Evolutionary conservation across 306 rosid species (phyloP), one percentile per base, ranked within the genome.

Genomic region (Gillenia trifoliata): DNA sequence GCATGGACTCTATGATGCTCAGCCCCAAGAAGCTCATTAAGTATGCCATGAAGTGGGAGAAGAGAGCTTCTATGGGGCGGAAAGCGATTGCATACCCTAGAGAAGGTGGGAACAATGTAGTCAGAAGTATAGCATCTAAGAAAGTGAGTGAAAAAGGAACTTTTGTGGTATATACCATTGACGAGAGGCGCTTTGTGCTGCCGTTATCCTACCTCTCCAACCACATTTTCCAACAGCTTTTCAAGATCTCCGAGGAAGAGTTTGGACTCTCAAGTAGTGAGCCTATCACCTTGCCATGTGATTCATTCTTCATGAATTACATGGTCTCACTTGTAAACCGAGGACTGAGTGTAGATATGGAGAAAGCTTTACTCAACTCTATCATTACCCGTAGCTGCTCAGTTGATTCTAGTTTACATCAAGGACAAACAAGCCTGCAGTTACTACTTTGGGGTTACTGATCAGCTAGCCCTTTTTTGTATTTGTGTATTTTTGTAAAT

Each of bases 91-190:
- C 38, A 30, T 38, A n/a, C 19, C 20, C 20, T 4, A 65, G 50
- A 65, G 17, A 4, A 2, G 28, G 16, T 67, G 31, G 1, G 6
- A 57, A 57, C 63, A 50, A 67, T 10, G 45, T 40, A 40, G 45
- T 40, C 16, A 17, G 25, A 43, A 23, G 71, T 40, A 40, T 12
- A 40, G 9, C 12, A 40, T 40, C 45, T 2, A 40, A 66, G 13
- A 12, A 1, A 0, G 12, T 41, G 13, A 5, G 11, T 15, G 40
- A 29, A 38, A 66, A 69, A n/a, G 73, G 43, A 6, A 69, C 28
- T 29, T 69, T 69, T 20, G 62, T 69, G 5, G 52, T 69, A n/a
- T 49, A 49, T 52, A 69, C 73, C 11, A 12, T 49, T 30, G 73
- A 49, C 29, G 15, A 49, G 20, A 19, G 0, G 20, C n/a, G n/a